Percentiles rank a stretch among this genome's conserved stretches.
phyloP scores from a whole-genome alignment of 1,139 yeast species.

The Arxiozyma heterogenica region DNA sequence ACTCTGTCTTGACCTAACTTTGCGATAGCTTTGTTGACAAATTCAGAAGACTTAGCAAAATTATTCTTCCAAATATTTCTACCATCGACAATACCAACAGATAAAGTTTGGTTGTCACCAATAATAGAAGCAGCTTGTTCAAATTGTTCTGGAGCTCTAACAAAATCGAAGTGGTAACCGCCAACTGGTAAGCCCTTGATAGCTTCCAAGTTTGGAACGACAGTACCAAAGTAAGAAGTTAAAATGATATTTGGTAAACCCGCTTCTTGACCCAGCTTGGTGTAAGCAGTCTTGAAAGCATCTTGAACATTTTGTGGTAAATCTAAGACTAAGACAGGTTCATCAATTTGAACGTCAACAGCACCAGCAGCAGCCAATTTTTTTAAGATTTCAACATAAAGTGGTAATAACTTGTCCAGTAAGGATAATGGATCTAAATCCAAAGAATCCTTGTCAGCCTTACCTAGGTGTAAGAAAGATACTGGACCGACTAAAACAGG shows the following conservation, averaged over 20 bases:
- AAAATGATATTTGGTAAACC: conserved; percentile 70
- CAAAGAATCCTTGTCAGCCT: conserved; percentile 94
- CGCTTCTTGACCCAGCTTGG: conserved; percentile 34
- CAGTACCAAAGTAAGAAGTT: conserved; percentile 96
- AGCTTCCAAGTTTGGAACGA: conserved; percentile 88
- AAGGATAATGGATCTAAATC: conserved; percentile 89
- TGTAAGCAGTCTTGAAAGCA: conserved; percentile 79
- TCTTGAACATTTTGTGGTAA: conserved; percentile 75
- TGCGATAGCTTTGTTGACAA: conserved; percentile 73
- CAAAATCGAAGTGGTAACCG: conserved; percentile 95
- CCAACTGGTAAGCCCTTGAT: conserved; percentile 84
- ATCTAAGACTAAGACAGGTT: conserved; percentile 93
- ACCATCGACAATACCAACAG: conserved; percentile 97
- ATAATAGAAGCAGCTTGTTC: conserved; percentile 68
- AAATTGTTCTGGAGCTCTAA: conserved; percentile 93
- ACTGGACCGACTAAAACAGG: conserved; percentile 96
- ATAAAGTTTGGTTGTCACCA: conserved; percentile 61
- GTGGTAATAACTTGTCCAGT: conserved; percentile 82
- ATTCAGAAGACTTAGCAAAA: conserved; percentile 72
- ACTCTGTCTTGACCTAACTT: conserved; percentile 85
- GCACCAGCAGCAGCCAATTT: conserved; percentile 95
- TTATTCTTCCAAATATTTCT: conserved; percentile 99
- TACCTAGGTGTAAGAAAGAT: conserved; percentile 89
- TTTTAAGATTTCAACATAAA: conserved; percentile 77
- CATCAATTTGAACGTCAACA: conserved; percentile 89